Evolutionary conservation across 73 alveolate genomes (phyloP).

Genomic region (Paramecium bursaria): DNA sequence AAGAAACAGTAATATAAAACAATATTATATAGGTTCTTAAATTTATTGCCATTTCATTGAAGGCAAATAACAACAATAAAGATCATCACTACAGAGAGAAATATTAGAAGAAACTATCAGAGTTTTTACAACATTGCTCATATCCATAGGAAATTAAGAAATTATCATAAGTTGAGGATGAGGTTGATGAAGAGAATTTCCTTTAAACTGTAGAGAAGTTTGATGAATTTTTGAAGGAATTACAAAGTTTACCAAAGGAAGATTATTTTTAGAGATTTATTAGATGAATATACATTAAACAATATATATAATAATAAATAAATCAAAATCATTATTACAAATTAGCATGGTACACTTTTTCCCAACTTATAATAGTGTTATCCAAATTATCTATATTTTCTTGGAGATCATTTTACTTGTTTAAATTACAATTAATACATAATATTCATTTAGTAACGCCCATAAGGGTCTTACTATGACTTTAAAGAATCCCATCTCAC

Average conservation of each 20-base stretch:
- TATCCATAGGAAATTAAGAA: constrained; percentile 86
- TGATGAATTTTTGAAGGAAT: constrained; percentile 39
- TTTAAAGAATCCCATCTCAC: constrained; percentile 65
- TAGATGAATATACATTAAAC: constrained; percentile 61
- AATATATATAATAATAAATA: too few relatives aligned
- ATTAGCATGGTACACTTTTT: too few relatives aligned
- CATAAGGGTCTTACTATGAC: constrained; percentile 69
- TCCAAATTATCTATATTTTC: constrained; percentile 20
- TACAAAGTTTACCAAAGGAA: constrained; percentile 35
- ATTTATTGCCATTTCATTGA: constrained; percentile 90
- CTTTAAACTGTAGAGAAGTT: constrained; percentile 51
- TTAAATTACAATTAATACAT: neutral
- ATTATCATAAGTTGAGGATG: constrained; percentile 44
- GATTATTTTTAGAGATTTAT: constrained; percentile 60
- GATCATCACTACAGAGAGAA: constrained; percentile 86
- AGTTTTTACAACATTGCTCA: constrained; percentile 86
- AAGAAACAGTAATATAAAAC: constrained; percentile 94
- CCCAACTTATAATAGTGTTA: constrained; percentile 46
- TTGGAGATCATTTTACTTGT: neutral
- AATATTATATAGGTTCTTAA: too few relatives aligned
- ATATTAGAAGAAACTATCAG: constrained; percentile 82
- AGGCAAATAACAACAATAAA: constrained; percentile 94
- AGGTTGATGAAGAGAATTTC: constrained; percentile 67
- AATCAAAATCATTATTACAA: too few relatives aligned
- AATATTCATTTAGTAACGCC: constrained; percentile 65